Conservation (phyloP, 768 basidiomycete genomes). For the Hygrocybe punicea region DNA sequence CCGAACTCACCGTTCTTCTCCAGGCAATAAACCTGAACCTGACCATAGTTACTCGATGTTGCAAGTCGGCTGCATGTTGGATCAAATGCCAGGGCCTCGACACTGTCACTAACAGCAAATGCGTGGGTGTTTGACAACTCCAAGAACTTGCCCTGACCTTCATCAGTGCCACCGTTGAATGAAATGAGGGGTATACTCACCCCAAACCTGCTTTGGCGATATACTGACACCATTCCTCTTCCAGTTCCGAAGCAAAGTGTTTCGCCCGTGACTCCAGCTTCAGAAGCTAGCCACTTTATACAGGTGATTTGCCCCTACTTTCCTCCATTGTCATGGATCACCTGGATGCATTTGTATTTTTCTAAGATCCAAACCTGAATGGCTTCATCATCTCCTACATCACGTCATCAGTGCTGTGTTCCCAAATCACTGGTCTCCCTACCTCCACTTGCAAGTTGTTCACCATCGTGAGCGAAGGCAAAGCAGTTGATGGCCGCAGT, state of each 20-base stretch:
- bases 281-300: neutral
- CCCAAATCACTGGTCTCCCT: neutral
- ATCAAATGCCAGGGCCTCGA: neutral
- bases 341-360: neutral
- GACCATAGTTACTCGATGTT: neutral
- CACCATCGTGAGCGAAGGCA: neutral
- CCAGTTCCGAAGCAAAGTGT: neutral
- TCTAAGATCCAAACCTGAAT: neutral
- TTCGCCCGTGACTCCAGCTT: neutral
- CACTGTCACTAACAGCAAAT: neutral
- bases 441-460: slow-evolving; percentile 4
- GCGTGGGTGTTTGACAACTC: neutral
- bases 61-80: neutral
- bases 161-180: neutral
- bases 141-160: neutral
- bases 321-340: neutral
- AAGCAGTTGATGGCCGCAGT: neutral
- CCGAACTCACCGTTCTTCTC: slow-evolving; percentile 3
- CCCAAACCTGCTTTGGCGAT: neutral
- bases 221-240: neutral
- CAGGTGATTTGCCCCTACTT: neutral
- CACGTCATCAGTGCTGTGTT: neutral
- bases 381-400: neutral
- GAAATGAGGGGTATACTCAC: neutral
- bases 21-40: neutral